Evolutionary conservation across 148 eudicot species (phyloP), one percentile per base, ranked within the genome.

Genomic region (Persicaria tinctoria): DNA sequence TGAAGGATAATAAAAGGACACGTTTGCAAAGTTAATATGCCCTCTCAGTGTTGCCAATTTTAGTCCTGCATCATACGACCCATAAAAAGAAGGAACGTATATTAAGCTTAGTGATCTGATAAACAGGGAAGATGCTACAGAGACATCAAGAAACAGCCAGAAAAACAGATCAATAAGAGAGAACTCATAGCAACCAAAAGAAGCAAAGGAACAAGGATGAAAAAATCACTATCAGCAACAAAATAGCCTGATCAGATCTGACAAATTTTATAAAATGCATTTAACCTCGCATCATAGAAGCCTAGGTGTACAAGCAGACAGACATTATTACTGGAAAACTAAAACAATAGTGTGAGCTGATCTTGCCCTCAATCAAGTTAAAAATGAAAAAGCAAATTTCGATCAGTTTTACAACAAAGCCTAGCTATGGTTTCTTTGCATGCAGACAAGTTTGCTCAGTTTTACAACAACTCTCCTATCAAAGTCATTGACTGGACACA

Each of bases 1-100:
- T 68, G 97, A 85, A 74, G 97, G 88, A 82, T 92, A 96, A 82
- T 70, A 66, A 83, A 92, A 96, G 5, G 91, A 85, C 50, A 92
- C 90, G 78, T 92, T 80, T 82, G 80, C 80, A 79, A 96, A 96
- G 76, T 89, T 89, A 73, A 96, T 87, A 75, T 79, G 82, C 20
- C 99, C 99, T 51, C 46, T 80, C 83, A 96, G 76, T 59, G 83
- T 81, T 74, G 83, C 82, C 76, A 90, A 83, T 82, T 89, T 89
- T 60, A 76, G 38, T 60, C 99, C 99, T 96, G 89, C 85, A 86
- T 81, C 57, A 76, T 23, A 70, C 18, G 14, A 23, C 44, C 55
- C 54, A 46, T 48, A 44, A 41, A 66, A 66, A 63, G 41, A 41
- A 32, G 48, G 5, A 41, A 5, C 70, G 44, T 44, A 44, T 32